Evolutionary conservation across 78 protist species (phyloP).

Genomic region (Andalucia godoyi): DNA sequence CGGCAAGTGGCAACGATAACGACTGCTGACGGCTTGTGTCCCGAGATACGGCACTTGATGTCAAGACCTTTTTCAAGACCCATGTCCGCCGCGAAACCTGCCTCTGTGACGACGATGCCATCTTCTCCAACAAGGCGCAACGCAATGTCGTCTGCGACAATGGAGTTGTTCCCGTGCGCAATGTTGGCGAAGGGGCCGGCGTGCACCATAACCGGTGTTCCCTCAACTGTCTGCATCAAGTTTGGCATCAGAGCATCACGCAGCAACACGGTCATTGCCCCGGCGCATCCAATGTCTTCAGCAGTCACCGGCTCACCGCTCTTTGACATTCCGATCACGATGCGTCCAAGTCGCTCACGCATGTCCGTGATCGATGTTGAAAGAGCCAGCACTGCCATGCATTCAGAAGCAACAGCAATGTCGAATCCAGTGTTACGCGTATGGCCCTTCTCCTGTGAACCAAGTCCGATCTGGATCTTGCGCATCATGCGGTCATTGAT

Average conservation of each 20-base stretch:
- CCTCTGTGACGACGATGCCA: conserved; percentile 91
- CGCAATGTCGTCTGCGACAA: conserved; percentile 84
- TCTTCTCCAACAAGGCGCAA: conserved; percentile 83
- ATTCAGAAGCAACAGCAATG: conserved; percentile 91
- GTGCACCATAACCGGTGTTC: conserved; percentile 81
- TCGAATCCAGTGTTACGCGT: conserved; percentile 71
- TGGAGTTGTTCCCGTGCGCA: conserved; percentile 88
- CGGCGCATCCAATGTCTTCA: conserved; percentile 91
- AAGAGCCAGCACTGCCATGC: conserved; percentile 94
- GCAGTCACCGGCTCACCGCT: conserved; percentile 75
- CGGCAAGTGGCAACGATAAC: conserved; percentile 86
- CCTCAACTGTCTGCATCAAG: conserved; percentile 85
- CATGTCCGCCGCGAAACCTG: conserved; percentile 77
- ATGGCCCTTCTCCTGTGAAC: conserved; percentile 63
- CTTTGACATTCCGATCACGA: conserved; percentile 45
- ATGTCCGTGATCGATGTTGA: conserved; percentile 56
- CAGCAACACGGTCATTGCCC: conserved; percentile 72
- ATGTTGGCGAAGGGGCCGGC: conserved; percentile 99
- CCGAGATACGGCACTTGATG: conserved; percentile 86
- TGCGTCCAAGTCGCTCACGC: conserved; percentile 54
- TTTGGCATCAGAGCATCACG: conserved; percentile 90
- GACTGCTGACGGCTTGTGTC: conserved; percentile 65
- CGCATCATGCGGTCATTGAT: conserved; percentile 91
- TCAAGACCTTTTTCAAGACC: conserved; percentile 93
- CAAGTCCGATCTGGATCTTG: conserved; percentile 77